Percentiles rank a stretch among this genome's conserved stretches.
phyloP scores from a whole-genome alignment of 2,329 filamentous ascomycete species.

The Alternaria sp. region DNA sequence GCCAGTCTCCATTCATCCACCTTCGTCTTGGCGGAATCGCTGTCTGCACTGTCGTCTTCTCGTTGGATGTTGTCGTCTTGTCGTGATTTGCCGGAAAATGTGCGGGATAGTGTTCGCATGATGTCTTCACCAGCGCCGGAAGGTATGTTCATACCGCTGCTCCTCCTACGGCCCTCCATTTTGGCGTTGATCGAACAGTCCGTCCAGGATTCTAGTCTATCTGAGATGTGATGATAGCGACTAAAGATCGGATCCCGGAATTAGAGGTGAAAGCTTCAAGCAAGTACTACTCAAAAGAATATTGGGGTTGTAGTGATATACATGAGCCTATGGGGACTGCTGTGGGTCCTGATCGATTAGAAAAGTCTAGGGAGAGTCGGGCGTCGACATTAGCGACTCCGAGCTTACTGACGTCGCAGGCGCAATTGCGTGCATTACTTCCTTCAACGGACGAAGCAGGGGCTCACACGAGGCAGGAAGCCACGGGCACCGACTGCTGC shows the following conservation, averaged over 20 bases:
- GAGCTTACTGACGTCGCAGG: constrained; percentile 1
- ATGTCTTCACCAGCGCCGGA: constrained; percentile 19
- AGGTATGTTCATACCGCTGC: not conserved
- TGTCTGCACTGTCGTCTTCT: constrained; percentile 1
- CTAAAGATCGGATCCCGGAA: not conserved
- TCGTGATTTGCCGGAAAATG: constrained; percentile 24
- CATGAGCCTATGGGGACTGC: not conserved
- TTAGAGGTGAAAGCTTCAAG: not conserved
- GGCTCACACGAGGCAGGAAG: not conserved
- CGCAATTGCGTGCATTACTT: not conserved
- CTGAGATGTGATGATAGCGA: not conserved
- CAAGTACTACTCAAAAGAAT: not conserved
- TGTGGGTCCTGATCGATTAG: not conserved
- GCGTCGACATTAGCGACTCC: not conserved
- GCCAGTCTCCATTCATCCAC: constrained; percentile 33
- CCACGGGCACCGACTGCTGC: not conserved
- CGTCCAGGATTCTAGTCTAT: not conserved
- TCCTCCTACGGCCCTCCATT: constrained; percentile 4
- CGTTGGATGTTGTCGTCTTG: constrained; percentile 13
- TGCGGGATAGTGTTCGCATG: constrained; percentile 22
- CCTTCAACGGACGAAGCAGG: not conserved
- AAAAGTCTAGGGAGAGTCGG: not conserved
- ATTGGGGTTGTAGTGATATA: not conserved
- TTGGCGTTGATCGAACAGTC: not conserved
- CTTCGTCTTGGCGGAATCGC: constrained; percentile 21